Evolutionary conservation across 805 yeast species (phyloP), one percentile per base, ranked within the genome.

Genomic region (Metschnikowia reukaufii): DNA sequence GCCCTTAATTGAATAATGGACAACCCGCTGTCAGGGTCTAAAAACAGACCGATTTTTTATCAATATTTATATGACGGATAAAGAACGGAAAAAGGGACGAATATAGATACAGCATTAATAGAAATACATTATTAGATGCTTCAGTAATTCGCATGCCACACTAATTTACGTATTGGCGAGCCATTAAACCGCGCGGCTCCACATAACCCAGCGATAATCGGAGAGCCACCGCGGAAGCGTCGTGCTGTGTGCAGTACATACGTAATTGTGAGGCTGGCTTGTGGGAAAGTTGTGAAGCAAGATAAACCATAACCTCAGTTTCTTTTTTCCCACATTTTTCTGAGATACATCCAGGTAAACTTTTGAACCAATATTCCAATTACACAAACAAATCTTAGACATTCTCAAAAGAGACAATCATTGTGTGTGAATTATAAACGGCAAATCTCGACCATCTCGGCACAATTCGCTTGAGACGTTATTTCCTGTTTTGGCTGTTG

Each of bases 391-490:
- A 31, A 13, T 31, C 34, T 31, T 3, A n/a, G 21, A 16, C n/a
- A 16, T 25, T 15, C 4, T 7, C 21, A 15, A 6, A 6, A 16
- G 17, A 36, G 5, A 36, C 3, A 35, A 1, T 36, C 15, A n/a
- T 3, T 13, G 10, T 36, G 18, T 23, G 38, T 21, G 29, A 36
- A 18, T 9, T n/a, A 13, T 17, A 36, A 20, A 20, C 19, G 4
- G 18, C 12, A 23, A 15, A n/a, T 8, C n/a, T 5, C 15, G 13
- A 7, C 17, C 13, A 10, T n/a, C 17, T 2, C 13, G n/a, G 25
- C 21, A 42, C 36, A 31, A 47, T 42, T 47, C 42, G 45, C 30
- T 40, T 46, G 49, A 42, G 38, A 40, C 45, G 45, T 31, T 46
- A 36, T 36, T 36, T 41, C 42, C 49, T 30, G 38, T 46, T 42